Percentiles rank a stretch among this genome's conserved stretches.
Conservation (phyloP, 106 monocot genomes). For the Allium fistulosum region DNA sequence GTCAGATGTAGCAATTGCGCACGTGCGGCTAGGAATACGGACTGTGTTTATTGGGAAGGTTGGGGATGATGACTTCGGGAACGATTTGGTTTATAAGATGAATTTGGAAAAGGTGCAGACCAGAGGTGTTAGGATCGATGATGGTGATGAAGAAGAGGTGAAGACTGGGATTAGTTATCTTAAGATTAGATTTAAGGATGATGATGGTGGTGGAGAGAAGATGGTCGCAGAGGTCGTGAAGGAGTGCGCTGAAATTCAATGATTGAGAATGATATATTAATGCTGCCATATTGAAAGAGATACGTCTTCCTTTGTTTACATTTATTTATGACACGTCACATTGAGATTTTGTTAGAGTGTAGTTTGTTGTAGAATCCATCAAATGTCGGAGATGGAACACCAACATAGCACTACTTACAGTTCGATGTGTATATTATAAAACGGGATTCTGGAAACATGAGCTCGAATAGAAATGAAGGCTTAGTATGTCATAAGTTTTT, state of each 20-base stretch:
- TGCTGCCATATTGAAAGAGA: conserved; percentile 76
- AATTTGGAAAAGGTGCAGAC: conserved; percentile 79
- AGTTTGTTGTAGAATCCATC: too few species aligned
- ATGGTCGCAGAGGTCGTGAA: conserved; percentile 48
- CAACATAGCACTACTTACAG: too few species aligned
- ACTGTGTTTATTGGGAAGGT: conserved; percentile 94
- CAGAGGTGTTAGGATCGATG: conserved; percentile 59
- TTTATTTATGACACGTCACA: too few species aligned
- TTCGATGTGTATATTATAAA: too few species aligned
- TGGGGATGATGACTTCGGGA: conserved; percentile 76
- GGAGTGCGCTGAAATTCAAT: conserved; percentile 73
- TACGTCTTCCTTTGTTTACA: too few species aligned
- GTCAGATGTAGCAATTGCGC: conserved; percentile 79
- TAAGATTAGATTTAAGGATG: conserved; percentile 38
- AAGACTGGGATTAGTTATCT: conserved; percentile 52
- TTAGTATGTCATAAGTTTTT: too few species aligned
- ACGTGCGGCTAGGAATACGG: conserved; percentile 68
- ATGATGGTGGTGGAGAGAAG: too few species aligned
- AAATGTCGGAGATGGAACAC: too few species aligned
- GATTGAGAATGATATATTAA: conserved; percentile 47
- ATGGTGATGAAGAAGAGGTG: too few species aligned
- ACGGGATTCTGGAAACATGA: too few species aligned
- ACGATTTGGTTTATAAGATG: conserved; percentile 63
- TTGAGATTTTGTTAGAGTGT: too few species aligned
- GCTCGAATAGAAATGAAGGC: too few species aligned